Conservation (phyloP, 495 filamentous ascomycete genomes). For the Pyrenula massariospora region DNA sequence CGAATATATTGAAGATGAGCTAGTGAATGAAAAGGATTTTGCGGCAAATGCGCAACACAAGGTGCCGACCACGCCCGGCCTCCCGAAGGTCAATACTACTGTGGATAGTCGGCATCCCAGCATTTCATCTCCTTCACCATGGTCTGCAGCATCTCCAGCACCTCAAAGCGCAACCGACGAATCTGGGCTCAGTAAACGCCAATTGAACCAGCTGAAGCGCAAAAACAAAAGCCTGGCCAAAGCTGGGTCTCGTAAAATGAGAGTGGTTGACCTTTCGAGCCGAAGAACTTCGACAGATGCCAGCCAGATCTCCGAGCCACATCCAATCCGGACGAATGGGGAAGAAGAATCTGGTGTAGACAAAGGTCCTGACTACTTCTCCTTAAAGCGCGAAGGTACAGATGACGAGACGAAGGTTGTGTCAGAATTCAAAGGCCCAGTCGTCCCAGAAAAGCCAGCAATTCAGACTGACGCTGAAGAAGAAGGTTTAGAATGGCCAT, state of each 20-base stretch:
- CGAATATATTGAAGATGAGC: conserved; percentile 73
- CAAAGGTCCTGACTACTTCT: conserved; percentile 65
- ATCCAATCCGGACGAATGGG: conserved; percentile 52
- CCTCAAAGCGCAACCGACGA: conserved; percentile 49
- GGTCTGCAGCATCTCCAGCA: conserved; percentile 25
- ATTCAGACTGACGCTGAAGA: conserved; percentile 56
- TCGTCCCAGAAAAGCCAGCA: conserved; percentile 45
- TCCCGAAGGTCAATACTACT: conserved; percentile 32
- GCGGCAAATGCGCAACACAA: conserved; percentile 24
- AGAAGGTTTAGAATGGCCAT: conserved; percentile 85
- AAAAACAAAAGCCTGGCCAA: conserved; percentile 78
- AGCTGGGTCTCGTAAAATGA: conserved; percentile 75
- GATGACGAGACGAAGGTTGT: conserved; percentile 88
- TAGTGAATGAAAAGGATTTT: conserved; percentile 53
- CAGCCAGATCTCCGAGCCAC: conserved; percentile 52
- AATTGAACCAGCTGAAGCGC: conserved; percentile 86
- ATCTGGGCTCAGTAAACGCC: conserved; percentile 69
- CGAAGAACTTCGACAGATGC: conserved; percentile 53
- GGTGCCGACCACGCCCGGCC: conserved; percentile 26
- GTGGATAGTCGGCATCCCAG: conserved; percentile 4
- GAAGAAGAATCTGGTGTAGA: conserved; percentile 43
- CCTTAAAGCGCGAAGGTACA: conserved; percentile 58
- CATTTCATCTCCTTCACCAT: not conserved
- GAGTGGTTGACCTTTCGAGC: conserved; percentile 73
- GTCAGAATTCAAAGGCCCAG: conserved; percentile 85